Evolutionary conservation across 257 asterid species (phyloP).

Genomic region (Nicotiana tomentosiformis): DNA sequence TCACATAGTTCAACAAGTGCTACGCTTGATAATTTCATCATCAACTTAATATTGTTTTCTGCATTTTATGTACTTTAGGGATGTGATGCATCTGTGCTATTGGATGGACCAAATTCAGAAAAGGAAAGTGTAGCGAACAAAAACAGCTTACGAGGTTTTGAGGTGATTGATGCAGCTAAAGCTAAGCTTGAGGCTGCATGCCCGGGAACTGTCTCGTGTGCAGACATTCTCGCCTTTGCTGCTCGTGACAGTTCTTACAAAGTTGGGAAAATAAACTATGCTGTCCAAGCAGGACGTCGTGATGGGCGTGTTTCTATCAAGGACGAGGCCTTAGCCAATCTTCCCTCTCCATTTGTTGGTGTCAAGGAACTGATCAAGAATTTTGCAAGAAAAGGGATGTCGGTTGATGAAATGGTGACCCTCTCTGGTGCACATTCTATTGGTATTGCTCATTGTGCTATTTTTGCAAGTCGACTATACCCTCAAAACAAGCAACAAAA

Average conservation of each 20-base stretch:
- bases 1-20: background rate
- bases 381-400: slow-evolving; percentile 44
- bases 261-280: slow-evolving; percentile 33
- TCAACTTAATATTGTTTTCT: background rate
- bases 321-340: slow-evolving; percentile 25
- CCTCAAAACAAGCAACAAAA: slow-evolving; percentile 23
- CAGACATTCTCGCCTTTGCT: slow-evolving; percentile 61
- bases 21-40: background rate
- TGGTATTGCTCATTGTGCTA: slow-evolving; percentile 42
- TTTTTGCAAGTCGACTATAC: slow-evolving; percentile 39
- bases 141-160: slow-evolving; percentile 51
- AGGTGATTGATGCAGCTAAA: slow-evolving; percentile 54
- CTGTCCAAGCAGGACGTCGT: slow-evolving; percentile 51
- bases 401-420: slow-evolving; percentile 65
- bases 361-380: slow-evolving; percentile 30
- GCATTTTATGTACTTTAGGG: slow-evolving; percentile 25
- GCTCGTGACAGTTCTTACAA: slow-evolving; percentile 52
- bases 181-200: slow-evolving; percentile 41
- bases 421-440: slow-evolving; percentile 66
- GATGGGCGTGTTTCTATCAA: slow-evolving; percentile 41
- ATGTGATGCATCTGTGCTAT: slow-evolving; percentile 48
- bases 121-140: slow-evolving; percentile 37
- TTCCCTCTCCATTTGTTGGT: slow-evolving; percentile 50
- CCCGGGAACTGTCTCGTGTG: slow-evolving; percentile 47
- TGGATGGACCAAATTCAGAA: slow-evolving; percentile 37